A percentile compares a stretch with the other conserved stretches of the same genome.
Conservation (phyloP, 2,329 filamentous ascomycete genomes). For the Rhynchosporium secalis region DNA sequence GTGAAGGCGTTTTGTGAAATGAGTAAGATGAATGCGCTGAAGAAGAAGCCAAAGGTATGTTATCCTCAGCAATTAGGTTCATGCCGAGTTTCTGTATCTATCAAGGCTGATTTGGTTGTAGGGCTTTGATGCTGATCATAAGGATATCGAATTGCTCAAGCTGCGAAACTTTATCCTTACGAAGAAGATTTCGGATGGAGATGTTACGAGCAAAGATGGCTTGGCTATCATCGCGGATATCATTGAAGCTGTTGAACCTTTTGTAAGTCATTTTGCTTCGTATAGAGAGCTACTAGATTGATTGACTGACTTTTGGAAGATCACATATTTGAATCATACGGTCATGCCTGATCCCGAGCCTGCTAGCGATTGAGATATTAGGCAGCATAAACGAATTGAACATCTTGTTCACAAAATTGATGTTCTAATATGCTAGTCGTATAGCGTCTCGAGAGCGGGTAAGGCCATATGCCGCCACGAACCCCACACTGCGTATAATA, state of each 20-base stretch:
- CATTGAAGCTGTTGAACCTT: constrained; percentile 69
- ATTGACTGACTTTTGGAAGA: not conserved
- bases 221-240: constrained; percentile 65
- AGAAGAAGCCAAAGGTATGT: constrained; percentile 75
- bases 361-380: constrained; percentile 1
- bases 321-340: constrained; percentile 17
- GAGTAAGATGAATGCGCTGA: constrained; percentile 75
- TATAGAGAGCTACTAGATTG: too few relatives aligned
- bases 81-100: too few relatives aligned
- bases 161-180: constrained; percentile 77
- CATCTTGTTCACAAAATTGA: too few relatives aligned
- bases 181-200: constrained; percentile 63
- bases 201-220: constrained; percentile 61
- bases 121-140: constrained; percentile 74
- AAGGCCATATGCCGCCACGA: too few relatives aligned
- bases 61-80: too few relatives aligned
- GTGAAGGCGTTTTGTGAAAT: constrained; percentile 68
- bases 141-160: constrained; percentile 78
- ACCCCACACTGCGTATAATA: too few relatives aligned
- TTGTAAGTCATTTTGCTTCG: constrained; percentile 59
- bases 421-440: too few relatives aligned
- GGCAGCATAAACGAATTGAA: not conserved
- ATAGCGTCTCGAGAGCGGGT: too few relatives aligned
- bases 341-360: constrained; percentile 19
- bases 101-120: constrained; percentile 40